Conservation (phyloP, 345 rosid genomes). For the Firmiana major region DNA sequence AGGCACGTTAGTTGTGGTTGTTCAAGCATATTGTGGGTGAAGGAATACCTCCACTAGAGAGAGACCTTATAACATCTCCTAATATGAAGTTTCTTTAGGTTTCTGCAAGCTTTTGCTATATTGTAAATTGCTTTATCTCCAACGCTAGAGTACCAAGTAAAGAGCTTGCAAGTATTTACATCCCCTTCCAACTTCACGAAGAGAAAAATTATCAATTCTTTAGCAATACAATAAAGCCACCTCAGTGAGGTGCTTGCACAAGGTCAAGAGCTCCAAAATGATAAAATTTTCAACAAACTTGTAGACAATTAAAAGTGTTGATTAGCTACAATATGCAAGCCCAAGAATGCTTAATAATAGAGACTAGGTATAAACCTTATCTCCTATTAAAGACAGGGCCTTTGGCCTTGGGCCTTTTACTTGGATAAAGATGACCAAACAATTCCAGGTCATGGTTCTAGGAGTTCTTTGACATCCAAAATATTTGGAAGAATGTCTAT, state of each 20-base stretch:
- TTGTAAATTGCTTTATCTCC: slow-evolving; percentile 75
- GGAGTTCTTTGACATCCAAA: no score
- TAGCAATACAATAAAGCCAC: slow-evolving; percentile 81
- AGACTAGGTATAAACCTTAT: not conserved
- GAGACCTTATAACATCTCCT: slow-evolving; percentile 75
- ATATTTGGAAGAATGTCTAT: no score
- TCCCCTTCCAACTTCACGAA: slow-evolving; percentile 71
- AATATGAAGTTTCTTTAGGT: slow-evolving; percentile 83
- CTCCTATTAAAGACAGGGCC: not conserved
- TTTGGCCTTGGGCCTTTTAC: no score
- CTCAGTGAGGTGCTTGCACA: slow-evolving; percentile 68
- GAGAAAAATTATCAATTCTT: slow-evolving; percentile 64
- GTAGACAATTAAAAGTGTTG: not conserved
- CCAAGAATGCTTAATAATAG: not conserved
- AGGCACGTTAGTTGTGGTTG: not conserved
- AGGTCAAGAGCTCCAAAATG: slow-evolving; percentile 20
- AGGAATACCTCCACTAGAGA: not conserved
- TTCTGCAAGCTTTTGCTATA: slow-evolving; percentile 79
- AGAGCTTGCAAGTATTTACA: slow-evolving; percentile 74
- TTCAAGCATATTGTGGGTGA: not conserved
- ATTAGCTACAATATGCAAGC: not conserved
- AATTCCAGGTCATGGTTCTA: no score
- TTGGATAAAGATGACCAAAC: no score
- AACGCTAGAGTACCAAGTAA: slow-evolving; percentile 69
- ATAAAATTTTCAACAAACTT: not conserved